phyloP scores from a whole-genome alignment of 2,329 filamentous ascomycete species.

The Camillea tinctor region DNA sequence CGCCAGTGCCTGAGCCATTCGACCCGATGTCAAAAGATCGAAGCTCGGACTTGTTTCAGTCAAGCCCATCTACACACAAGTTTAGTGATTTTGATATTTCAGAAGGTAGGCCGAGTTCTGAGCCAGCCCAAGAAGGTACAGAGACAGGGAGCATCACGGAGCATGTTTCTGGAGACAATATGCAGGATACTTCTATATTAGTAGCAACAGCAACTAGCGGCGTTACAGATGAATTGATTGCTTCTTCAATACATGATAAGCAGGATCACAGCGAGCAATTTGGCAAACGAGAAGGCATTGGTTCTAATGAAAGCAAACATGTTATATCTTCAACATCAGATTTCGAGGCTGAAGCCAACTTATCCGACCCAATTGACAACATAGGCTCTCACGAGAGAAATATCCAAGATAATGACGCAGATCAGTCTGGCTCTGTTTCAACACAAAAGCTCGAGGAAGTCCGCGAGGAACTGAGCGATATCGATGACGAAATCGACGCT shows the following conservation, averaged over 20 bases:
- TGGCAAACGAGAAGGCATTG: not conserved
- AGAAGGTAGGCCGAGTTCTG: slow-evolving; percentile 13
- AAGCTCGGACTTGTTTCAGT: slow-evolving; percentile 42
- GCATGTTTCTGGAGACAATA: slow-evolving; percentile 1
- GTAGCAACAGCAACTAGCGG: slow-evolving; percentile 1
- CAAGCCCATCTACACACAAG: slow-evolving; percentile 35
- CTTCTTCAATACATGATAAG: slow-evolving; percentile 4
- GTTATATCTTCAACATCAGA: not conserved
- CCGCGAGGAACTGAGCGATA: slow-evolving; percentile 34
- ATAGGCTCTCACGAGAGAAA: slow-evolving; percentile 8
- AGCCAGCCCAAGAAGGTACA: slow-evolving; percentile 4
- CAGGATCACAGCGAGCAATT: slow-evolving; percentile 1
- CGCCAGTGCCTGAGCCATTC: slow-evolving; percentile 35
- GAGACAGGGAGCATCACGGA: slow-evolving; percentile 7
- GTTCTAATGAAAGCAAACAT: slow-evolving; percentile 5
- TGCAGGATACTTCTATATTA: slow-evolving; percentile 2
- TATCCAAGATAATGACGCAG: slow-evolving; percentile 3
- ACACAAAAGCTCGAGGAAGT: slow-evolving; percentile 37
- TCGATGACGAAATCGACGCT: slow-evolving; percentile 12
- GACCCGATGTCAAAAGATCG: slow-evolving; percentile 43
- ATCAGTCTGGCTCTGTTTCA: slow-evolving; percentile 6
- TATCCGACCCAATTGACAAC: slow-evolving; percentile 2
- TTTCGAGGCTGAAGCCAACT: slow-evolving; percentile 6
- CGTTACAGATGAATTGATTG: slow-evolving; percentile 6
- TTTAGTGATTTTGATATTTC: slow-evolving; percentile 12